Base-by-base conservation (phyloP, 768 basidiomycete genomes). In the Gymnopilus junonius region DNA sequence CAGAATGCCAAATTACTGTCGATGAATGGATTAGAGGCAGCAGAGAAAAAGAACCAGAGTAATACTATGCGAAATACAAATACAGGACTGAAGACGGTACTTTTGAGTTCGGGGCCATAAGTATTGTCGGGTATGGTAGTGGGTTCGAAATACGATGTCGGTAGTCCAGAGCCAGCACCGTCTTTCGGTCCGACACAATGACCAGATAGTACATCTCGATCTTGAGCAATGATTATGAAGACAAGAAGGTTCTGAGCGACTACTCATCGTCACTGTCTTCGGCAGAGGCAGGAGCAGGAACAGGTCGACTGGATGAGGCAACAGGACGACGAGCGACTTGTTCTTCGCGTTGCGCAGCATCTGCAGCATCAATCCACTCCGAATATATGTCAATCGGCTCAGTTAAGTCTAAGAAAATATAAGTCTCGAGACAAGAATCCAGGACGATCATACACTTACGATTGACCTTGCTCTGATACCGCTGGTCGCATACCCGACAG, bases 381-480 rank as follows among this genome's bases (percentile, higher is more conserved):
- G 93, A 93, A 73, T 94, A 95, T 31, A 95, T 92, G 74, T 95
- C 93, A 60, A 95, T 87, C 15, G 93, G 86, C 67, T 94, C 93
- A 1, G 93, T 93, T 56, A 95, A 80, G 74, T 95, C 93, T 95
- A 45, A 56, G 14, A 1, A 23, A 59, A 40, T 46, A 58, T 61
- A 62, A 55, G 63, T 53, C 57, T 45, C 65, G 32, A 29, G 32
- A 17, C 59, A 66, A 63, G 11, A 45, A 27, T 25, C 7, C 17
- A 39, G 50, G 66, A 37, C 43, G n/a, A n/a, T 15, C 17, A n/a
- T 10, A 61, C 62, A 69, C 75, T 61, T 54, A 95, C 93, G 92
- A 69, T 93, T 92, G 58, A 89, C 89, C 84, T 91, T 93, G 77
- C 91, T 91, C 74, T 94, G 93, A 71, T 88, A 95, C 59, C 91